Evolutionary conservation across 495 filamentous ascomycete genomes (phyloP).

Genomic region (Penicillium steckii): DNA sequence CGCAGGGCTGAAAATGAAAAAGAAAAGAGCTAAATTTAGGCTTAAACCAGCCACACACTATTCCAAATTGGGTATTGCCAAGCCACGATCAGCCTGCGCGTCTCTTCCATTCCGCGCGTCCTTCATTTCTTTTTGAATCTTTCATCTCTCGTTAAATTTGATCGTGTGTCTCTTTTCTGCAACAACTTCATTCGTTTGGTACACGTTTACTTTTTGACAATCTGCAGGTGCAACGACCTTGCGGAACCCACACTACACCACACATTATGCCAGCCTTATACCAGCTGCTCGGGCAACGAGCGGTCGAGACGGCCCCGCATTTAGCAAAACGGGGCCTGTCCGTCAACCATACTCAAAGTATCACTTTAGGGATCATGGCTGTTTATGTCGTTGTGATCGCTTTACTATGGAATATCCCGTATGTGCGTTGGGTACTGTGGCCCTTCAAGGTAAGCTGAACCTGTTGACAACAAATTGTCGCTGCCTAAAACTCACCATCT

Average conservation of each 20-base stretch:
- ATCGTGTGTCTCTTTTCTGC: background rate
- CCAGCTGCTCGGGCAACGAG: conserved; percentile 20
- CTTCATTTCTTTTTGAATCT: background rate
- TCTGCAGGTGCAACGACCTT: no score
- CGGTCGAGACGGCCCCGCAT: conserved; percentile 28
- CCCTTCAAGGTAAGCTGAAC: conserved; percentile 82
- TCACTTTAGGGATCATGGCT: conserved; percentile 67
- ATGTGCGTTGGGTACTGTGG: conserved; percentile 70
- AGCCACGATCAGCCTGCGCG: background rate
- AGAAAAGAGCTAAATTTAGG: background rate
- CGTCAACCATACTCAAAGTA: conserved; percentile 68
- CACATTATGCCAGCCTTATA: conserved; percentile 33
- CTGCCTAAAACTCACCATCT: conserved; percentile 1
- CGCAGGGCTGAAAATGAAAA: background rate
- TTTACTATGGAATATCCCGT: conserved; percentile 76
- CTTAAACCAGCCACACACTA: background rate
- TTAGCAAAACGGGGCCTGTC: conserved; percentile 52
- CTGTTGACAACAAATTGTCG: no score
- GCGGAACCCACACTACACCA: background rate
- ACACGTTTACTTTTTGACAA: no score
- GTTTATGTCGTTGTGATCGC: conserved; percentile 74
- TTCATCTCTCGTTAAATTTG: background rate
- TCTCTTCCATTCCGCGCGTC: background rate
- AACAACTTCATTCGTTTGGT: background rate
- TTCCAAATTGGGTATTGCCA: background rate